Base-by-base conservation (phyloP, 441 rosid genomes). In the Populus hybrid region DNA sequence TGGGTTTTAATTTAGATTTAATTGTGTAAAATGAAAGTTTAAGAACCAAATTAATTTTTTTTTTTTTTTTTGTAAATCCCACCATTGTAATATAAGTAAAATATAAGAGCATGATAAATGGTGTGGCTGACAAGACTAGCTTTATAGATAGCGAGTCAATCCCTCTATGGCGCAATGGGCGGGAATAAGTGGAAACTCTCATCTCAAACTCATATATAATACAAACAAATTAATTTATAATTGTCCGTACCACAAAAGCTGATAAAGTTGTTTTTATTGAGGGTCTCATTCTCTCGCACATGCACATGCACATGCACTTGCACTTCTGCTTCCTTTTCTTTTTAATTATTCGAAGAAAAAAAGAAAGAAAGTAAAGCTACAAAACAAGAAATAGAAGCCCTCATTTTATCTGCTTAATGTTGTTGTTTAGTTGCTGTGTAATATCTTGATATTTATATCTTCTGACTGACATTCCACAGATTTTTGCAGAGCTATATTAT, bases 401-500 rank as follows among this genome's bases (percentile, higher is more conserved):
- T 42, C 78, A 40, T 69, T 77, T 76, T 78, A 63, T 9, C 66
- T 10, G 23, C 28, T 78, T 65, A 34, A 50, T 75, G 35, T n/a
- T 46, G 64, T 71, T 79, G 42, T 34, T 65, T 34, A 65, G 65
- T 76, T 26, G 81, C 66, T 12, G 42, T 76, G 36, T 14, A 59
- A 9, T 40, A 64, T 80, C 74, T 82, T 77, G 66, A 77, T 81
- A 70, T 50, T 46, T 79, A 63, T 40, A 20, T 65, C 35, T 36
- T 32, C 82, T 57, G 26, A 28, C 89, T 85, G 90, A 86, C 88
- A 88, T 83, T 84, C 88, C 72, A 53, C 84, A 76, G 81, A 70
- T 34, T 11, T 59, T 70, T 81, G 38, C 85, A 70, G 34, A n/a
- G 8, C 28, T 59, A 3, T 42, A 53, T 10, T 24, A 8, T 32